Evolutionary conservation across 306 rosid species (phyloP).

Genomic region (Rubus idaeus): DNA sequence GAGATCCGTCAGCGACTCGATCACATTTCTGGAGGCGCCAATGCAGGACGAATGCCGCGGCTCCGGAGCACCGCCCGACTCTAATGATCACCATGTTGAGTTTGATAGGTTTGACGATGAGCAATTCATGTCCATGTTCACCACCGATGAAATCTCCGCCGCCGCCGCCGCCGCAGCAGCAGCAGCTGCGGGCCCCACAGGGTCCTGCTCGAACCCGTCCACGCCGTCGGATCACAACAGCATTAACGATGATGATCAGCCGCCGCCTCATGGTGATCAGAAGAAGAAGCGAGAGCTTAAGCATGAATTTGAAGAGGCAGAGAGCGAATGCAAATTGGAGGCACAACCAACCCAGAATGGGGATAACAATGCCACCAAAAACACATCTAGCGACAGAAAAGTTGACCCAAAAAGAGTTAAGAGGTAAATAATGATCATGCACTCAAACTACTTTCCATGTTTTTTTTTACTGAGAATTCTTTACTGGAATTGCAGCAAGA

Average conservation of each 20-base stretch:
- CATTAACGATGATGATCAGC: slow-evolving; percentile 52
- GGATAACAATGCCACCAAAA: slow-evolving; percentile 15
- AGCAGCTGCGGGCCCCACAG: slow-evolving; percentile 15
- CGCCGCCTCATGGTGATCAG: not conserved
- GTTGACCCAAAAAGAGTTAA: slow-evolving; percentile 88
- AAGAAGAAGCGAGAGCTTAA: slow-evolving; percentile 36
- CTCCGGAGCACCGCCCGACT: not conserved
- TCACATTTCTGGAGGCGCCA: slow-evolving; percentile 64
- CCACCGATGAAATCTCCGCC: slow-evolving; percentile 47
- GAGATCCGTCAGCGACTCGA: slow-evolving; percentile 72
- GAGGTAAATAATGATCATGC: slow-evolving; percentile 49
- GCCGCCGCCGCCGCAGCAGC: slow-evolving; percentile 28
- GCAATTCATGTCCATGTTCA: slow-evolving; percentile 82
- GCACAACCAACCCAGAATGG: slow-evolving; percentile 20
- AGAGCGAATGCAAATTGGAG: slow-evolving; percentile 57
- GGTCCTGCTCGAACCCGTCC: slow-evolving; percentile 73
- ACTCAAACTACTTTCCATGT: not conserved
- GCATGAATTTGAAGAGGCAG: slow-evolving; percentile 63
- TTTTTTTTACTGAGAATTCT: not conserved
- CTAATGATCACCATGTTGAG: slow-evolving; percentile 25
- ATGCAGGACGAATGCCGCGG: slow-evolving; percentile 52
- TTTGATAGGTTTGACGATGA: slow-evolving; percentile 80
- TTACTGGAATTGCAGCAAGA: not conserved
- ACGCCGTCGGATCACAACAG: slow-evolving; percentile 79
- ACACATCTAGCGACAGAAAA: slow-evolving; percentile 41